Evolutionary conservation across 2,329 filamentous ascomycete genomes (phyloP).

Genomic region (Blastomyces silverae): DNA sequence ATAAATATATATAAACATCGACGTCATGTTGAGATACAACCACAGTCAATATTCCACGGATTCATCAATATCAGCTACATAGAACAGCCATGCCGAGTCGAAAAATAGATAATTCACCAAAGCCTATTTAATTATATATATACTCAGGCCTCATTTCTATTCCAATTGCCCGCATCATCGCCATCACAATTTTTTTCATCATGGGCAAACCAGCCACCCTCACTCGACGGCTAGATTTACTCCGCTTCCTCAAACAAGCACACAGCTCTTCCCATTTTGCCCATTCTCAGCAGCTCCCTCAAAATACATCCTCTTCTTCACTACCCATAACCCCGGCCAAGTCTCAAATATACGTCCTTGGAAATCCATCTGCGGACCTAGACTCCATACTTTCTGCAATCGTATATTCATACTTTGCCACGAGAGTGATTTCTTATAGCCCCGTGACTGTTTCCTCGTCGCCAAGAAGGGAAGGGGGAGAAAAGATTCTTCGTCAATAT

Average conservation of each 20-base stretch:
- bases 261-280: constrained; percentile 15
- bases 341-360: constrained; percentile 37
- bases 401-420: constrained; percentile 53
- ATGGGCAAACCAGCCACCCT: constrained; percentile 11
- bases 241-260: constrained; percentile 36
- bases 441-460: constrained; percentile 29
- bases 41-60: too few relatives aligned
- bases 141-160: not conserved
- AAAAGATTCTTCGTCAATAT: constrained; percentile 34
- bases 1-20: too few relatives aligned
- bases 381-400: constrained; percentile 58
- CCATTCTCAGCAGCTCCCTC: not conserved
- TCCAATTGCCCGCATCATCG: not conserved
- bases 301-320: constrained; percentile 21
- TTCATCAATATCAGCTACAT: too few relatives aligned
- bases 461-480: constrained; percentile 1
- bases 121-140: not conserved
- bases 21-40: too few relatives aligned
- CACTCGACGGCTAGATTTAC: constrained; percentile 25
- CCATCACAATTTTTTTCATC: not conserved
- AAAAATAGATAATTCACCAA: not conserved
- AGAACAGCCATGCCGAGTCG: not conserved
- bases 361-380: constrained; percentile 49
- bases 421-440: constrained; percentile 18
- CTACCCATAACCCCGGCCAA: constrained; percentile 13